phyloP scores from a whole-genome alignment of 2,329 filamentous ascomycete species.

The Metarhizium anisopliae region DNA sequence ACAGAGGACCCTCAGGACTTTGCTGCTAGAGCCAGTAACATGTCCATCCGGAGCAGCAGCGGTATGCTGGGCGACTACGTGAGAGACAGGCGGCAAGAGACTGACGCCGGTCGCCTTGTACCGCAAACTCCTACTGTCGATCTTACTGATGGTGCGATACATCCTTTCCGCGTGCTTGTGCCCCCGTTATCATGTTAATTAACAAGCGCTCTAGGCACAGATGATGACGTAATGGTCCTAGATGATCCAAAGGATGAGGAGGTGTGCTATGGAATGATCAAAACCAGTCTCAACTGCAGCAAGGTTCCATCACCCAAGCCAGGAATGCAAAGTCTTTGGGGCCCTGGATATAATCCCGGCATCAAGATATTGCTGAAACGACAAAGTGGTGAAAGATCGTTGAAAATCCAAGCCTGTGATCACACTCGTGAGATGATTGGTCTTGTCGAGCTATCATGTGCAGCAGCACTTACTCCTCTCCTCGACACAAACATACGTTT shows the following conservation, averaged over 20 bases:
- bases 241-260: constrained; percentile 57
- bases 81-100: constrained; percentile 47
- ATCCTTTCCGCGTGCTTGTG: constrained; percentile 9
- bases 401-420: constrained; percentile 66
- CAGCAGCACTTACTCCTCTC: constrained; percentile 60
- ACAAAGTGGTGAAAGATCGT: constrained; percentile 41
- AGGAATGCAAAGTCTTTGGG: constrained; percentile 47
- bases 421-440: constrained; percentile 65
- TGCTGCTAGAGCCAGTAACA: constrained; percentile 24
- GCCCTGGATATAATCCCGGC: constrained; percentile 55
- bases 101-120: constrained; percentile 15
- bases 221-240: constrained; percentile 50
- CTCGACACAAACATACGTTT: constrained; percentile 60
- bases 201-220: constrained; percentile 30
- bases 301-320: constrained; percentile 62
- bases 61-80: constrained; percentile 59
- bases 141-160: constrained; percentile 38
- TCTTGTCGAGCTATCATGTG: constrained; percentile 58
- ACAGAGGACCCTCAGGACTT: constrained; percentile 34
- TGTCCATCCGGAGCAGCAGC: constrained; percentile 31
- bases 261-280: constrained; percentile 74
- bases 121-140: constrained; percentile 42
- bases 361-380: constrained; percentile 66
- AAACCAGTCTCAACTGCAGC: constrained; percentile 58
- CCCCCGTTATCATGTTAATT: constrained; percentile 9